Evolutionary conservation across 805 yeast genomes (phyloP).

Genomic region (Ogataea corticis): DNA sequence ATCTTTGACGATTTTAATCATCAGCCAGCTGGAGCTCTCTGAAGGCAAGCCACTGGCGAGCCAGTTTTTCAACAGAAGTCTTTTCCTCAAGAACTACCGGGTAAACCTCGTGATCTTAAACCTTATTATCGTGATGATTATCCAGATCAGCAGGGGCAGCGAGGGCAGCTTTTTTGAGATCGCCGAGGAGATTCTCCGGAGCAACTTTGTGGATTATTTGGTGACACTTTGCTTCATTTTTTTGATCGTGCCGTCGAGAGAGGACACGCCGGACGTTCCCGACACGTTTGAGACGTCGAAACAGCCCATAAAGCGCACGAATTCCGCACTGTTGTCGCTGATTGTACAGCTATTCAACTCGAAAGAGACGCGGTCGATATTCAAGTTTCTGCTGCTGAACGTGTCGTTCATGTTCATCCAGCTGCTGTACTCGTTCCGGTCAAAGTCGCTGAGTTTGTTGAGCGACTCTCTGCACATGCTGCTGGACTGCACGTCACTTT

Average conservation of each 20-base stretch:
- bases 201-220: slow-evolving; percentile 11
- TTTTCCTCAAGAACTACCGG: slow-evolving; percentile 26
- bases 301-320: slow-evolving; percentile 6
- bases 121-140: slow-evolving; percentile 13
- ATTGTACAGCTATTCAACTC: slow-evolving; percentile 42
- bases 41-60: slow-evolving; percentile 13
- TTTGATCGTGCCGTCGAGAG: slow-evolving; percentile 18
- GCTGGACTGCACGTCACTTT: slow-evolving; percentile 86
- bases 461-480: slow-evolving; percentile 98
- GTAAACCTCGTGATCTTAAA: slow-evolving; percentile 26
- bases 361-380: slow-evolving; percentile 82
- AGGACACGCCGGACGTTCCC: neutral
- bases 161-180: slow-evolving; percentile 1
- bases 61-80: slow-evolving; percentile 25
- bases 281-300: neutral
- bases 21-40: slow-evolving; percentile 32
- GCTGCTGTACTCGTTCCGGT: slow-evolving; percentile 84
- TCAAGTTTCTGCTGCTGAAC: slow-evolving; percentile 81
- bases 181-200: slow-evolving; percentile 4
- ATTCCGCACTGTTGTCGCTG: slow-evolving; percentile 23
- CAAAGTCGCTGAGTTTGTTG: slow-evolving; percentile 86
- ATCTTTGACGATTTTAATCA: slow-evolving; percentile 28
- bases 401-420: slow-evolving; percentile 94
- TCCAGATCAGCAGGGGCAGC: slow-evolving; percentile 14
- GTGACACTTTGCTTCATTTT: slow-evolving; percentile 15